A percentile compares a stretch with the other conserved stretches of the same genome.
phyloP scores from a whole-genome alignment of 1,284 basidiomycete genomes.

The Sphaerobolus stellatus region DNA sequence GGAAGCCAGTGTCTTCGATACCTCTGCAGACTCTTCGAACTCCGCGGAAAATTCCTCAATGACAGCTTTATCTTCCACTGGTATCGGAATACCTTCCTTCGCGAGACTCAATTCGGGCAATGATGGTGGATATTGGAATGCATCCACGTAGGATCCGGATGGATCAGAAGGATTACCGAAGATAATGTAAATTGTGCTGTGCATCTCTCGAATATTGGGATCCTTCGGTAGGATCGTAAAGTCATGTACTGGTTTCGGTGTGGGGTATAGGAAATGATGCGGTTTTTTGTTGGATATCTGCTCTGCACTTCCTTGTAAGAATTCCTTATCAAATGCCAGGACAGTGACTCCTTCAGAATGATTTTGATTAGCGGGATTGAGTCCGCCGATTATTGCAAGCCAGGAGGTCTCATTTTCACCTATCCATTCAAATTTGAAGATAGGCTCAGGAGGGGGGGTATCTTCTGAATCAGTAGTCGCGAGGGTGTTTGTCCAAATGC shows the following conservation, averaged over 20 bases:
- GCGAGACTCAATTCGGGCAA: too few species aligned
- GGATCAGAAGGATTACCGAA: constrained; percentile 22
- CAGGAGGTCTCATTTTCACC: not conserved
- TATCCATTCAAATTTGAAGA: constrained; percentile 87
- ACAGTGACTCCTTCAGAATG: not conserved
- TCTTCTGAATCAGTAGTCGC: constrained; percentile 12
- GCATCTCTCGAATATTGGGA: not conserved
- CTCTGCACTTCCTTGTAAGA: too few species aligned
- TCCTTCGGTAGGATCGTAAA: not conserved
- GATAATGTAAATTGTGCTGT: constrained; percentile 32
- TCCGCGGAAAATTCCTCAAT: constrained; percentile 5
- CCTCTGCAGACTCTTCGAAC: constrained; percentile 7
- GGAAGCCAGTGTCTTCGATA: constrained; percentile 2
- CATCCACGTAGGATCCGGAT: constrained; percentile 35
- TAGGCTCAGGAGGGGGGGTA: constrained; percentile 66
- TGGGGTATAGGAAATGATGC: constrained; percentile 5
- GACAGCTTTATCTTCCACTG: constrained; percentile 1
- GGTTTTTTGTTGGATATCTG: too few species aligned
- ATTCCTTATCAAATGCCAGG: not conserved
- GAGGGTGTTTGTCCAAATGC: constrained; percentile 1
- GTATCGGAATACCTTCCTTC: too few species aligned
- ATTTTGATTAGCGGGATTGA: not conserved
- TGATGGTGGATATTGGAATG: constrained; percentile 42
- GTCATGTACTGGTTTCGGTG: not conserved
- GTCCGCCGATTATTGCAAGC: constrained; percentile 6